A percentile compares a stretch with the other conserved stretches of the same genome.
Evolutionary conservation across 2,329 filamentous ascomycete species (phyloP).

Genomic region (Acrocalymma vagum): DNA sequence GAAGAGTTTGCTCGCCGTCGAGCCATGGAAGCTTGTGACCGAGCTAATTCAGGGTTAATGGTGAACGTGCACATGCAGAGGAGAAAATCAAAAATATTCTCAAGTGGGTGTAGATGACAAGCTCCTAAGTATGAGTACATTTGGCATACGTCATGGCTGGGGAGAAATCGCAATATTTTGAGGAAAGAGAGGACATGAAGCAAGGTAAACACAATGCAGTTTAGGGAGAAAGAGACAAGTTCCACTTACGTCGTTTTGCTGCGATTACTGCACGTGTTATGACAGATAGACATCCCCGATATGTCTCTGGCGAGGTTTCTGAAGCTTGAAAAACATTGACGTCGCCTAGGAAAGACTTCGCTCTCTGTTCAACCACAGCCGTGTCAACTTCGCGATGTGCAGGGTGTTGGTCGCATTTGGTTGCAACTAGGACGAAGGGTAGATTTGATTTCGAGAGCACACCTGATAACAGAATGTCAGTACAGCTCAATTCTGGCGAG

Average conservation of each 20-base stretch:
- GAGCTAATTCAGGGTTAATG: no score
- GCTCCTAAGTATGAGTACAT: background rate
- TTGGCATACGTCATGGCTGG: constrained; percentile 1
- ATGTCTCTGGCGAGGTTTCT: constrained; percentile 72
- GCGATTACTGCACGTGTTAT: constrained; percentile 77
- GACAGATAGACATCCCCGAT: constrained; percentile 77
- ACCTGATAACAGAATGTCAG: constrained; percentile 60
- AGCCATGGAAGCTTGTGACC: constrained; percentile 45
- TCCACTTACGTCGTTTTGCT: constrained; percentile 71
- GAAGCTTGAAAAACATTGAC: constrained; percentile 79
- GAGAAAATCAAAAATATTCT: constrained; percentile 16
- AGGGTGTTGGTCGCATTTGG: constrained; percentile 85
- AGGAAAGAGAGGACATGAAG: constrained; percentile 7
- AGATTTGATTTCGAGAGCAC: constrained; percentile 76
- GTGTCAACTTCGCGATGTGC: constrained; percentile 76
- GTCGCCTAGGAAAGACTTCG: constrained; percentile 67
- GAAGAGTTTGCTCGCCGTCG: constrained; percentile 56
- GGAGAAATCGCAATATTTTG: no score
- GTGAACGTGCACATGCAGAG: constrained; percentile 7
- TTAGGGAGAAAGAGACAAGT: constrained; percentile 10
- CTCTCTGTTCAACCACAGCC: constrained; percentile 70
- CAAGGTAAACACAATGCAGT: constrained; percentile 2
- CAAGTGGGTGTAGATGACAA: no score
- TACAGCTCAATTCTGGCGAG: constrained; percentile 10
- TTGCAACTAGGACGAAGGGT: constrained; percentile 83